A percentile compares a stretch with the other conserved stretches of the same genome.
These are phyloP conservation scores for Penicillium freii DNA, from an alignment of 2,329 filamentous ascomycete genomes.

Conservation along the genomic window DNA sequence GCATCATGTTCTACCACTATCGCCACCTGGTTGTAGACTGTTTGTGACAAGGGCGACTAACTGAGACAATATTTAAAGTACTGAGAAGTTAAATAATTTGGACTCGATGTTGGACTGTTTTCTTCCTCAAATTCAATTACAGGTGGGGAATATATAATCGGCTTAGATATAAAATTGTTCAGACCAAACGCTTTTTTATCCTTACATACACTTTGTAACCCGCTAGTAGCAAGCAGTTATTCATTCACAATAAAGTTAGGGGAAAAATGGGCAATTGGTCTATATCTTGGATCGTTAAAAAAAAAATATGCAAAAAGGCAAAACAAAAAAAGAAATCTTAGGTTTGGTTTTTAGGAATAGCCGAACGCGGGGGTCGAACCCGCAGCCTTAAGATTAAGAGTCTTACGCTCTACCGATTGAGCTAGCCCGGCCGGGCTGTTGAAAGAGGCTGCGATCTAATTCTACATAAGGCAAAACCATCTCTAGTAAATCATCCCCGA, in stretches of 20 bases:
- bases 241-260: no score
- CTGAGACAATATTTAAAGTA: not conserved
- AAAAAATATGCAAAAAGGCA: not conserved
- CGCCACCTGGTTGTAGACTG: no score
- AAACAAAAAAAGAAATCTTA: slow-evolving; percentile 20
- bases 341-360: slow-evolving; percentile 28
- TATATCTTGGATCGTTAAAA: not conserved
- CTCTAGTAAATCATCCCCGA: no score
- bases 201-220: no score
- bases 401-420: slow-evolving; percentile 53
- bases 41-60: not conserved
- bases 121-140: not conserved
- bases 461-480: not conserved
- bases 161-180: no score
- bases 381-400: slow-evolving; percentile 48
- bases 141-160: not conserved
- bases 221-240: not conserved
- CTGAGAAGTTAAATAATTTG: not conserved
- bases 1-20: not conserved
- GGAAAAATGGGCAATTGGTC: rapidly evolving
- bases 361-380: slow-evolving; percentile 46
- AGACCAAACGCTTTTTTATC: no score
- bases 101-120: not conserved
- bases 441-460: not conserved
- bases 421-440: slow-evolving; percentile 45